Conservation (phyloP, 2,329 filamentous ascomycete species). For the Nemania abortiva region DNA sequence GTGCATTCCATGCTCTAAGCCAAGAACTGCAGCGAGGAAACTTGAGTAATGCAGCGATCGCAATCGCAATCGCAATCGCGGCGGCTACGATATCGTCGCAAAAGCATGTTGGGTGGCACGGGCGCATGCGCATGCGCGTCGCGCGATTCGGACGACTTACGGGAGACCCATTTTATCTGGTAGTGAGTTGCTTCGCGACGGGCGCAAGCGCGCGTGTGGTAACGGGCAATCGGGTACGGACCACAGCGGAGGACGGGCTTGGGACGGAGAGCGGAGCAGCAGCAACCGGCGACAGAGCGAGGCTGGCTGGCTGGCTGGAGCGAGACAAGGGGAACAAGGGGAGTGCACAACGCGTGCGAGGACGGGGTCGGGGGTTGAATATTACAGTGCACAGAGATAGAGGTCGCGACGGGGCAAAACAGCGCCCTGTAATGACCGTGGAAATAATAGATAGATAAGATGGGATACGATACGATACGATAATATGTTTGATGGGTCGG, state of each 20-base stretch:
- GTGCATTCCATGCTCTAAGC: background rate
- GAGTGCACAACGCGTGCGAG: constrained; percentile 1
- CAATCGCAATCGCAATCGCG: background rate
- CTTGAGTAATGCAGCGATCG: background rate
- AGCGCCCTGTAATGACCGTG: background rate
- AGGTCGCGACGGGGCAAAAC: background rate
- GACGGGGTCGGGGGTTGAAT: background rate
- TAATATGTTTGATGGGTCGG: background rate
- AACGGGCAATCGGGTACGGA: constrained; percentile 8
- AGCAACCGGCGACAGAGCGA: constrained; percentile 18
- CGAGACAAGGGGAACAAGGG: constrained; percentile 18
- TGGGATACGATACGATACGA: background rate
- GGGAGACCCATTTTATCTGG: constrained; percentile 59
- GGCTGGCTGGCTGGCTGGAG: background rate
- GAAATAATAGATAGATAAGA: background rate
- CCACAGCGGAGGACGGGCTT: background rate
- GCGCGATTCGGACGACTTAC: constrained; percentile 55
- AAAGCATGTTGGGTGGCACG: constrained; percentile 3
- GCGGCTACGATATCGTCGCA: background rate
- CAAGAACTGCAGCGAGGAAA: background rate
- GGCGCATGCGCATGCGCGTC: constrained; percentile 33
- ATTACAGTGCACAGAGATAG: background rate
- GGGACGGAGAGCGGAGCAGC: constrained; percentile 13
- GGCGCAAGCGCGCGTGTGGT: constrained; percentile 27
- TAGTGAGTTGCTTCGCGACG: constrained; percentile 38